Conservation (phyloP, 345 rosid species). For the Dimocarpus longan region DNA sequence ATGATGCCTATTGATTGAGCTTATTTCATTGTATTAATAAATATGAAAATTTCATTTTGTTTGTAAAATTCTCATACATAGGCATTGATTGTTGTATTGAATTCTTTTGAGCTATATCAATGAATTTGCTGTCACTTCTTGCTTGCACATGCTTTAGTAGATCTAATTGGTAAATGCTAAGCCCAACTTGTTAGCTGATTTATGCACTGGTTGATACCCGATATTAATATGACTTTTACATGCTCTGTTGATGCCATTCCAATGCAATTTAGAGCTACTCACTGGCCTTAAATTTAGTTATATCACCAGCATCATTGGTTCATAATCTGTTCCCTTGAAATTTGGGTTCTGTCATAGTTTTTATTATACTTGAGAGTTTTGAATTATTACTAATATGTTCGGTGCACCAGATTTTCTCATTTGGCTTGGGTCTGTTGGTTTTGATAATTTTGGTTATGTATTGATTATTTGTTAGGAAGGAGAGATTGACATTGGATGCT, state of each 20-base stretch:
- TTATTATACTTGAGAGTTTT: background rate
- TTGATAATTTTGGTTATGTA: background rate
- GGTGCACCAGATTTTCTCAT: background rate
- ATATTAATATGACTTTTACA: background rate
- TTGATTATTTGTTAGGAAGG: background rate
- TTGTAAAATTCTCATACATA: conserved; percentile 27
- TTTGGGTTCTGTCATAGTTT: background rate
- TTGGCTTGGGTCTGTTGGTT: background rate
- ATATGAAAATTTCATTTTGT: conserved; percentile 31
- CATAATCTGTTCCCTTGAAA: background rate
- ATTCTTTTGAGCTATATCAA: conserved; percentile 24
- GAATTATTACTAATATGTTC: background rate
- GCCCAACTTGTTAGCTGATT: conserved; percentile 6
- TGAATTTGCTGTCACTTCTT: conserved; percentile 13
- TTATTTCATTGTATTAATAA: conserved; percentile 31
- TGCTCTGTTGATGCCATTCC: background rate
- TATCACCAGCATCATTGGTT: background rate
- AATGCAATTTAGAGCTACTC: background rate
- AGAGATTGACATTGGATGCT: conserved; percentile 10
- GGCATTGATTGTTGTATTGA: conserved; percentile 30
- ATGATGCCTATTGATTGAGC: conserved; percentile 19
- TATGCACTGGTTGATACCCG: background rate
- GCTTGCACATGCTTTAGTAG: background rate
- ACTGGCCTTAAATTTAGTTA: background rate
- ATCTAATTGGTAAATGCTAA: background rate